Evolutionary conservation across 1,284 basidiomycete species (phyloP).

Genomic region (Heterobasidion occidentale): DNA sequence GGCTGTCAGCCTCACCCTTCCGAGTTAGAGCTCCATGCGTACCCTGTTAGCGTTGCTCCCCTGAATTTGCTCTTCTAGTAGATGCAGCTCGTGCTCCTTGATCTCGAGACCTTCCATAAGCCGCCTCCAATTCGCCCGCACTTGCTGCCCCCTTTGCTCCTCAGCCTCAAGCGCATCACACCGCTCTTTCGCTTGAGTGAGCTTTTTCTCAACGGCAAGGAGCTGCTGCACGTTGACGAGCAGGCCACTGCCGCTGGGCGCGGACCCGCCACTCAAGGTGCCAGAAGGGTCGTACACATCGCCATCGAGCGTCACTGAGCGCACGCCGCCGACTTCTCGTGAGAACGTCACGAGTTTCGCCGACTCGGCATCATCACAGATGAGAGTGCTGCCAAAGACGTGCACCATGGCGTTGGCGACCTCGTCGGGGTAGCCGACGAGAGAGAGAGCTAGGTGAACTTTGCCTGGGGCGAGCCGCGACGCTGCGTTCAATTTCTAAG

Average conservation of each 20-base stretch:
- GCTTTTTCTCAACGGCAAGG: slow-evolving; percentile 45
- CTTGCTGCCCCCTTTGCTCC: slow-evolving; percentile 39
- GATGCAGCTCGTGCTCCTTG: slow-evolving; percentile 78
- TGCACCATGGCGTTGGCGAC: slow-evolving; percentile 88
- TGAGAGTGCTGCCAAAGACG: slow-evolving; percentile 90
- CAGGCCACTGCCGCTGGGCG: slow-evolving; percentile 70
- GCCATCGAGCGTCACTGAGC: slow-evolving; percentile 90
- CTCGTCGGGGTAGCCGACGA: slow-evolving; percentile 83
- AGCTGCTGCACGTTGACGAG: slow-evolving; percentile 86
- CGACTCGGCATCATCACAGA: slow-evolving; percentile 85
- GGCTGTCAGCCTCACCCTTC: background rate
- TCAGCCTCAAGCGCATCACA: slow-evolving; percentile 54
- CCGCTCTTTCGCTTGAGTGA: slow-evolving; percentile 45
- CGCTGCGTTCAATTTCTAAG: slow-evolving; percentile 73
- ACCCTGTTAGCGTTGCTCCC: slow-evolving; percentile 89
- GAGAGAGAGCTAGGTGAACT: slow-evolving; percentile 79
- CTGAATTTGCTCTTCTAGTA: slow-evolving; percentile 82
- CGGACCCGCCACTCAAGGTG: slow-evolving; percentile 87
- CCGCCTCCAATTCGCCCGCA: slow-evolving; percentile 51
- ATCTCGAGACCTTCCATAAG: slow-evolving; percentile 76
- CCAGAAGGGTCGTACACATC: slow-evolving; percentile 97
- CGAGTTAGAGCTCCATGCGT: slow-evolving; percentile 18
- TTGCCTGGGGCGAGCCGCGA: slow-evolving; percentile 75
- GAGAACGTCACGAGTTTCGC: slow-evolving; percentile 89
- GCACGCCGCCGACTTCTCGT: slow-evolving; percentile 52